A percentile compares a stretch with the other conserved stretches of the same genome.
Evolutionary conservation across 2,329 filamentous ascomycete genomes (phyloP).

Genomic region (Neurospora sp.): DNA sequence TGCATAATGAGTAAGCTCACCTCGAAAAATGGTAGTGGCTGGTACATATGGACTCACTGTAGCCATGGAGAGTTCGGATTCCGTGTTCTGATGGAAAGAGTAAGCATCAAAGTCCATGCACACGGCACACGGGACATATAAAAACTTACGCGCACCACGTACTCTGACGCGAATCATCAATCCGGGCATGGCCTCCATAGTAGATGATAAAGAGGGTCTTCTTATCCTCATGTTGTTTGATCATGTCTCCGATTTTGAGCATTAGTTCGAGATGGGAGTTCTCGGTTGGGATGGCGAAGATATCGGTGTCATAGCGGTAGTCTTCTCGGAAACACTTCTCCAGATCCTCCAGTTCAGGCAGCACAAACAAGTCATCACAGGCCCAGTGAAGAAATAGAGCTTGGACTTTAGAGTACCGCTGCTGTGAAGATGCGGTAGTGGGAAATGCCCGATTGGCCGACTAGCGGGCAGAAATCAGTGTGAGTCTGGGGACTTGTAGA

Average conservation of each 20-base stretch:
- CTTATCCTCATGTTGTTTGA: constrained; percentile 44
- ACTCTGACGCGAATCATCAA: constrained; percentile 49
- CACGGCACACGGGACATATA: background rate
- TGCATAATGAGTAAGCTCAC: constrained; percentile 4
- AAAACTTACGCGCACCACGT: constrained; percentile 47
- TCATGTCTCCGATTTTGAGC: constrained; percentile 44
- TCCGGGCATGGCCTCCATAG: constrained; percentile 49
- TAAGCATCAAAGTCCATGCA: background rate
- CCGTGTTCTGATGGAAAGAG: constrained; percentile 30
- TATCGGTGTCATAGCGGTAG: constrained; percentile 47
- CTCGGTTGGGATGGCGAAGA: constrained; percentile 47
- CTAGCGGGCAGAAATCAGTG: constrained; percentile 21
- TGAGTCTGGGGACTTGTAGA: background rate
- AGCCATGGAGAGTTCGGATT: constrained; percentile 43
- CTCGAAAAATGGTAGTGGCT: background rate
- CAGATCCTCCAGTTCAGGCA: constrained; percentile 47
- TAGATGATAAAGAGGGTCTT: constrained; percentile 49
- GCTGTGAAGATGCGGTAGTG: constrained; percentile 40
- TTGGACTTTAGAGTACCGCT: constrained; percentile 46
- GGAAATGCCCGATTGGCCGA: constrained; percentile 47
- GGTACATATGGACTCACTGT: constrained; percentile 26
- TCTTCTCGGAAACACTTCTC: constrained; percentile 44
- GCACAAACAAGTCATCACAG: constrained; percentile 47
- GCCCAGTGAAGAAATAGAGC: constrained; percentile 47
- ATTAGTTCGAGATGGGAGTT: constrained; percentile 49